Conservation (phyloP, 768 basidiomycete genomes). For the Lactifluus hygrophoroides region DNA sequence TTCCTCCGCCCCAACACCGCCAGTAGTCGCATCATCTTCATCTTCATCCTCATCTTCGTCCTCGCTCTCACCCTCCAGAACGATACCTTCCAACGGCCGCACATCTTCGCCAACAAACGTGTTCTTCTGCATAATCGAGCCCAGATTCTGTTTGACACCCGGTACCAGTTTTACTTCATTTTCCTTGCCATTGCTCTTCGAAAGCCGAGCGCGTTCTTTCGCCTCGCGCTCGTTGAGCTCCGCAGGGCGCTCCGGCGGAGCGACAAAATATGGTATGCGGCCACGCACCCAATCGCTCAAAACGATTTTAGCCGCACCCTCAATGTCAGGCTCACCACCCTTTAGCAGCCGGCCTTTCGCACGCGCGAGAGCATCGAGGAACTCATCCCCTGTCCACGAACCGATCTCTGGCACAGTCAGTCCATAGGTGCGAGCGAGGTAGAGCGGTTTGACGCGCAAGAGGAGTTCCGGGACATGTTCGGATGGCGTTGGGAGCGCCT, state of each 20-base stretch:
- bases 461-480: constrained; percentile 88
- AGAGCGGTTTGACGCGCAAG: constrained; percentile 85
- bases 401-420: constrained; percentile 51
- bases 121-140: constrained; percentile 84
- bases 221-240: constrained; percentile 59
- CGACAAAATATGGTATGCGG: constrained; percentile 92
- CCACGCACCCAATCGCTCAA: constrained; percentile 96
- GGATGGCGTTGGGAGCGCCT: constrained; percentile 85
- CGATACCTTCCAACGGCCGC: constrained; percentile 49
- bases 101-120: constrained; percentile 80
- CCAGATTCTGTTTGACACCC: constrained; percentile 79
- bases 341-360: constrained; percentile 89
- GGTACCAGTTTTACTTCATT: constrained; percentile 31
- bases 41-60: constrained; percentile 27
- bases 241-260: constrained; percentile 78
- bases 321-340: constrained; percentile 89
- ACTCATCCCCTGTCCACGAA: constrained; percentile 64
- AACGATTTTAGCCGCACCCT: constrained; percentile 90
- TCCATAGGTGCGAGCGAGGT: constrained; percentile 80
- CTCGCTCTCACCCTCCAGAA: constrained; percentile 23
- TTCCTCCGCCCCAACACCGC: constrained; percentile 28
- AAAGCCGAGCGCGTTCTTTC: constrained; percentile 32
- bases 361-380: constrained; percentile 78
- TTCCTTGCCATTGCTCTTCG: constrained; percentile 34
- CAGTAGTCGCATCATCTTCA: constrained; percentile 36